Percentiles rank a stretch among this genome's conserved stretches.
Conservation (phyloP, 2,329 filamentous ascomycete genomes). For the Laburnicola sp. region DNA sequence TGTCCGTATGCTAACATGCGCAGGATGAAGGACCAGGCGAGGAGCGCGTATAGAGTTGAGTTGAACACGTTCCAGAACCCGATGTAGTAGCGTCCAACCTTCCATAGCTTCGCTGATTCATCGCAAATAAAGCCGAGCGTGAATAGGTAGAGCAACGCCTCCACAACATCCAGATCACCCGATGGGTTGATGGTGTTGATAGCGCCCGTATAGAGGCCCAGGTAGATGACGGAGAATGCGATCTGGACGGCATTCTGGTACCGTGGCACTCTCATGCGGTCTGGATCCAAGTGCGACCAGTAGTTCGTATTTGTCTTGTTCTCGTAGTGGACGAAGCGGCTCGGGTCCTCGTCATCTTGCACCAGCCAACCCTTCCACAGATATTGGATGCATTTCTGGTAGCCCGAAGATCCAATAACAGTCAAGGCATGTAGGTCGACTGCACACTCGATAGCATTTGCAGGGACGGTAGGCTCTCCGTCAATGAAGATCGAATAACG, state of each 20-base stretch:
- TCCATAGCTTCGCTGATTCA: constrained; percentile 86
- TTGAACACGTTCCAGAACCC: constrained; percentile 99
- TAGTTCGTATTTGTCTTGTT: constrained; percentile 78
- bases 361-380: constrained; percentile 96
- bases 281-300: constrained; percentile 83
- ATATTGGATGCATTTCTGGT: constrained; percentile 91
- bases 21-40: constrained; percentile 76
- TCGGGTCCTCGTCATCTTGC: constrained; percentile 90
- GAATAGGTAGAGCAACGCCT: constrained; percentile 85
- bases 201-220: constrained; percentile 82
- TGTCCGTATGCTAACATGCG: constrained; percentile 78
- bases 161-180: constrained; percentile 81
- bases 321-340: constrained; percentile 86
- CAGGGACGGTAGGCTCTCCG: constrained; percentile 69
- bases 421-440: constrained; percentile 88
- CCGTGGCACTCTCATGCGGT: constrained; percentile 87
- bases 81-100: constrained; percentile 87
- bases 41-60: constrained; percentile 73
- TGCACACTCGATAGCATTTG: constrained; percentile 90
- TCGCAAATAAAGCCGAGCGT: constrained; percentile 90
- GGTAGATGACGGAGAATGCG: constrained; percentile 78
- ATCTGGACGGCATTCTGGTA: constrained; percentile 94
- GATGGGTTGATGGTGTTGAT: constrained; percentile 91
- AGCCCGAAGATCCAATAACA: constrained; percentile 89
- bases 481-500: constrained; percentile 82